A percentile compares a stretch with the other conserved stretches of the same genome.
These are phyloP conservation scores for Sphaceloma murrayae DNA, from an alignment of 2,329 filamentous ascomycete genomes.

Conservation along the genomic window DNA sequence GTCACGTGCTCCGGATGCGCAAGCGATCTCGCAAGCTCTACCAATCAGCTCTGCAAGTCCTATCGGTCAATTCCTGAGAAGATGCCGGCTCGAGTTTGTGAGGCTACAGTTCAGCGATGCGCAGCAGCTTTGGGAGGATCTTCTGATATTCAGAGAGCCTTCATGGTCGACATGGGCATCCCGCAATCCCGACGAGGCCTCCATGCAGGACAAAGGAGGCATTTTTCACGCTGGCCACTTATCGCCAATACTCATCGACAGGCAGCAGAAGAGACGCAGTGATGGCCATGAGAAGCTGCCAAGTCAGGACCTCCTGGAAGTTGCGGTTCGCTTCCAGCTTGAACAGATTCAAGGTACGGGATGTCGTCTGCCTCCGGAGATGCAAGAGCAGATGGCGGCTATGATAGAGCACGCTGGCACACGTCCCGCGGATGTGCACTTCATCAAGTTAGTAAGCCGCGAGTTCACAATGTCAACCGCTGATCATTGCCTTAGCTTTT, in stretches of 20 bases:
- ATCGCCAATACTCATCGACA: conserved; percentile 17
- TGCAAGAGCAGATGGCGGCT: conserved; percentile 56
- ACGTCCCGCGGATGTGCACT: conserved; percentile 65
- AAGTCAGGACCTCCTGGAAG: conserved; percentile 72
- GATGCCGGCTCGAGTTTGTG: conserved; percentile 68
- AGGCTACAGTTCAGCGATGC: conserved; percentile 71
- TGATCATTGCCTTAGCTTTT: conserved; percentile 50
- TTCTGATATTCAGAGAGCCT: conserved; percentile 69
- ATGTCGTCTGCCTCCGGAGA: conserved; percentile 62
- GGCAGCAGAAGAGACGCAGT: conserved; percentile 15
- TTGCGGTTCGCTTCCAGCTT: conserved; percentile 77
- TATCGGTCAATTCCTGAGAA: conserved; percentile 69
- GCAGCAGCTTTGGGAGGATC: conserved; percentile 68
- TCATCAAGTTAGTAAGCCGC: conserved; percentile 50
- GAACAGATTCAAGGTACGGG: conserved; percentile 78
- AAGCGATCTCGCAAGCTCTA: conserved; percentile 31
- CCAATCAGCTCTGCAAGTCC: conserved; percentile 57
- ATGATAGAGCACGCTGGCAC: conserved; percentile 58
- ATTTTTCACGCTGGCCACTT: conserved; percentile 25
- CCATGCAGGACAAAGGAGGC: conserved; percentile 13
- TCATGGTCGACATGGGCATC: conserved; percentile 55
- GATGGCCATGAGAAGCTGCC: conserved; percentile 35
- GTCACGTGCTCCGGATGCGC: conserved; percentile 13
- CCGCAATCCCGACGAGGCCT: conserved; percentile 38
- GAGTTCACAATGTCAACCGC: not conserved